Base-by-base conservation (phyloP, 306 rosid species). In the Styphnolobium japonicum region DNA sequence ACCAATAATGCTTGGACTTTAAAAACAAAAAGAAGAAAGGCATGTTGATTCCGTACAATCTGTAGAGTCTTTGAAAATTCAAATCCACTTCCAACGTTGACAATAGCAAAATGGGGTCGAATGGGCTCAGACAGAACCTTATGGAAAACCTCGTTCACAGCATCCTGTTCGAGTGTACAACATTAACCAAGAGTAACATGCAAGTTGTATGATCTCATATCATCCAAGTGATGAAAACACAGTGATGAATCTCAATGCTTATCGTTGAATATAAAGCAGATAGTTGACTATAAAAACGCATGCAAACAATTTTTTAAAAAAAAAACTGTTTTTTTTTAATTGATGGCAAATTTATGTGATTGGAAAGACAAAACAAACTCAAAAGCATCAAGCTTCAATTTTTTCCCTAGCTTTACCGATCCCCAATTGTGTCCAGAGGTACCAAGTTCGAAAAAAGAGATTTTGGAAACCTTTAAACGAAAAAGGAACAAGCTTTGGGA, bases 71-170 rank as follows among this genome's bases (percentile, higher is more conserved):
- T 81, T 55, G 19, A 18, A 29, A 83, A 22, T 0, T 46, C 60
- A 55, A 84, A 91, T 40, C 91, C 94, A 63, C 75, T 37, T 15
- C 96, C 97, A 52, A 89, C 43, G 33, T 80, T 84, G 67, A 82
- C 93, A 57, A 92, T 79, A 37, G 89, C 89, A 55, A 93, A 93
- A 76, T 85, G 73, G 0, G 96, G 97, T 15, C 97, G 88, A 51
- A 91, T 93, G 11, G 98, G 94, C 85, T 87, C 92, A 4, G 88
- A 88, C 1, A 91, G 83, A 77, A 91, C 90, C 82, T 87, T 89
- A 9, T 79, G 62, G 8, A 88, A 36, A 46, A 89, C 93, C 81
- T 91, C 98, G 5, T 80, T 62, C 57, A 90, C 86, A 19, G 98
- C 97, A 16, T 78, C 89, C 98, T 92, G 78, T 37, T 60, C 14